A percentile compares a stretch with the other conserved stretches of the same genome.
Evolutionary conservation across 345 rosid species (phyloP).

Genomic region (Gossypium stocksii): DNA sequence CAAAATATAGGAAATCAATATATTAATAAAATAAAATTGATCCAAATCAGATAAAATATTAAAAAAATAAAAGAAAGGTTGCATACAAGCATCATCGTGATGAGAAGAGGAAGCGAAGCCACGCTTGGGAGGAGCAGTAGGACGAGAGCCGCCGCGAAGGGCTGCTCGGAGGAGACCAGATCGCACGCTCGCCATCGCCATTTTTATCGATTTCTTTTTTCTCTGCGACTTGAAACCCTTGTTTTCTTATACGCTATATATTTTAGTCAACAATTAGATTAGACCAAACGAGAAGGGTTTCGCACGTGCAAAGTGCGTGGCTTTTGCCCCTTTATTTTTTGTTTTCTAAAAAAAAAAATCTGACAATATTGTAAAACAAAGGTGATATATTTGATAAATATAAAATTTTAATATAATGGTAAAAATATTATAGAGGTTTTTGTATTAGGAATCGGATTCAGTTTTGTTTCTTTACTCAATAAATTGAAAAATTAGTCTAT

Average conservation of each 20-base stretch:
- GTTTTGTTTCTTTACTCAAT: rapidly evolving
- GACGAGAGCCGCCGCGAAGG: slow-evolving; percentile 47
- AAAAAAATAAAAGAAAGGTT: background rate
- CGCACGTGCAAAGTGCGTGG: slow-evolving; percentile 4
- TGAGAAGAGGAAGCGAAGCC: slow-evolving; percentile 61
- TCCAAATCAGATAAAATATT: slow-evolving; percentile 11
- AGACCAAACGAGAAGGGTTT: background rate
- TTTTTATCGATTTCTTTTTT: slow-evolving; percentile 21
- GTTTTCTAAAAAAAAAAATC: no score
- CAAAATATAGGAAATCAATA: background rate
- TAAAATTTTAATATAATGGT: no score
- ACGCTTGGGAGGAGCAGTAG: slow-evolving; percentile 54
- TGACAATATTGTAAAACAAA: no score
- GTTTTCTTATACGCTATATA: background rate
- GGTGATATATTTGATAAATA: no score
- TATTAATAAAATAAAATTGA: background rate
- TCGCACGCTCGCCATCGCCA: slow-evolving; percentile 77
- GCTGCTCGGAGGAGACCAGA: slow-evolving; percentile 59
- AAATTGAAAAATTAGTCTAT: no score
- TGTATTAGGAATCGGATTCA: no score
- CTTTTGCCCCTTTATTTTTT: background rate
- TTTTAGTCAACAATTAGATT: background rate
- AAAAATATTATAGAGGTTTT: no score
- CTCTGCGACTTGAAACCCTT: slow-evolving; percentile 7
- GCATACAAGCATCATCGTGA: slow-evolving; percentile 69